Base-by-base conservation (phyloP, 2,329 filamentous ascomycete genomes). In the Chrysoporthe deuterocubensis region DNA sequence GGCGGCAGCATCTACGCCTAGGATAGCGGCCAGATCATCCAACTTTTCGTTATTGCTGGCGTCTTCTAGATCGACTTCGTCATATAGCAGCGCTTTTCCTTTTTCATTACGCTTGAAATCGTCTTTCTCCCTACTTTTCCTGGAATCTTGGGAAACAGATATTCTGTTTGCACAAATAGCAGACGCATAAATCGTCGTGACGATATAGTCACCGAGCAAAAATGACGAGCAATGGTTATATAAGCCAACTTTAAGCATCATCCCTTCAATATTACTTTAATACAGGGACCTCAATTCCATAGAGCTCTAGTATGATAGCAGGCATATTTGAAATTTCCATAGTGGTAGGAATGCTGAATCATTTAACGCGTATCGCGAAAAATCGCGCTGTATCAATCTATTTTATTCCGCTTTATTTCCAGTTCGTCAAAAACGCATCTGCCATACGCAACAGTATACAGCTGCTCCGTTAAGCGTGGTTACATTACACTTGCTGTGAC, bases 371-470 rank as follows among this genome's bases (percentile, higher is more conserved):
- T 26, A 26, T 26, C 26, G 26, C 26, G 26, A 26, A 26, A 26
- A 26, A 26, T 26, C 26, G 26, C 26, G 2, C 26, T 26, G 71
- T 78, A 9, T 61, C 72, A 16, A 73, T 82, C 32, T 87, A 85
- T 73, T 86, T 82, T 72, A 79, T 86, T n/a, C 84, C 84, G 0
- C 73, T 86, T 1, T 85, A 79, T 73, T 87, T 86, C 73, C 81
- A 83, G 70, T 86, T 86, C 72, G 77, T 77, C 0, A 75, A 75
- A 4, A 77, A 77, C 11, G 83, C 83, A 63, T 74, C 69, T 0
- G 76, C 78, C 6, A 72, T 82, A 9, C 65, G 74, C 14, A 74
- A 80, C 13, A 78, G 75, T 0, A 76, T 82, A 0, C 74, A 77
- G 9, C 72, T 83, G 4, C 73, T 83, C 8, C 81, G 26, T 26